phyloP scores from a whole-genome alignment of 164 flowering plant species.

The Vitis cinerea region DNA sequence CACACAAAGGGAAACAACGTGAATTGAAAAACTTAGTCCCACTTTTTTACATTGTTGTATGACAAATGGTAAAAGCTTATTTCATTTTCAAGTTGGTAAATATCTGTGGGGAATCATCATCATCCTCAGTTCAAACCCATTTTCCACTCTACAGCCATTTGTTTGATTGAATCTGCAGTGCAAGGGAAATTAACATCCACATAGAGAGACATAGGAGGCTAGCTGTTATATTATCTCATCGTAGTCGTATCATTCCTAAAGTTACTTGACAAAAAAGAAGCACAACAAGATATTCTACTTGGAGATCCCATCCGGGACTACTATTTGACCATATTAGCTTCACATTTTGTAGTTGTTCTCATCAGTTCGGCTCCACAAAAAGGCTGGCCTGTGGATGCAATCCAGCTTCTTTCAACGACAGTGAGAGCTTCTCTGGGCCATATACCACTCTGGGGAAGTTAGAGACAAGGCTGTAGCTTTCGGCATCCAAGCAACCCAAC shows the following conservation, averaged over 20 bases:
- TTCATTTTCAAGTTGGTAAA: too few relatives aligned
- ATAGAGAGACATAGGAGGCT: neutral
- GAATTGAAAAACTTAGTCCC: too few relatives aligned
- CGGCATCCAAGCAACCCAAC: conserved; percentile 69
- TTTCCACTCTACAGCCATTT: neutral
- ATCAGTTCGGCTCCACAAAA: conserved; percentile 67
- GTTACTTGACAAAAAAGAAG: neutral
- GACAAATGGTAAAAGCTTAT: too few relatives aligned
- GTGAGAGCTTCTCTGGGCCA: conserved; percentile 62
- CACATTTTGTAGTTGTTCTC: conserved; percentile 10
- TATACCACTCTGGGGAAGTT: conserved; percentile 86
- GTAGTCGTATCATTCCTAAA: neutral
- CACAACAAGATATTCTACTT: conserved; percentile 3
- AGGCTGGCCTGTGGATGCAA: conserved; percentile 97
- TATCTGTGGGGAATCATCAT: conserved; percentile 5
- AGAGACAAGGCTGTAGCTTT: conserved; percentile 73
- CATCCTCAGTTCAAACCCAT: conserved; percentile 2
- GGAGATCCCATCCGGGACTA: conserved; percentile 13
- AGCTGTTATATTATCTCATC: neutral
- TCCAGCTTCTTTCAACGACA: conserved; percentile 83
- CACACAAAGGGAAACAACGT: too few relatives aligned
- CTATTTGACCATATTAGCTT: neutral
- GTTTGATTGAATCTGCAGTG: neutral
- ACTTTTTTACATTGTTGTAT: too few relatives aligned
- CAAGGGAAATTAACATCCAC: neutral